Conservation (phyloP, 2,329 filamentous ascomycete species). For the Aspergillus caelatus region DNA sequence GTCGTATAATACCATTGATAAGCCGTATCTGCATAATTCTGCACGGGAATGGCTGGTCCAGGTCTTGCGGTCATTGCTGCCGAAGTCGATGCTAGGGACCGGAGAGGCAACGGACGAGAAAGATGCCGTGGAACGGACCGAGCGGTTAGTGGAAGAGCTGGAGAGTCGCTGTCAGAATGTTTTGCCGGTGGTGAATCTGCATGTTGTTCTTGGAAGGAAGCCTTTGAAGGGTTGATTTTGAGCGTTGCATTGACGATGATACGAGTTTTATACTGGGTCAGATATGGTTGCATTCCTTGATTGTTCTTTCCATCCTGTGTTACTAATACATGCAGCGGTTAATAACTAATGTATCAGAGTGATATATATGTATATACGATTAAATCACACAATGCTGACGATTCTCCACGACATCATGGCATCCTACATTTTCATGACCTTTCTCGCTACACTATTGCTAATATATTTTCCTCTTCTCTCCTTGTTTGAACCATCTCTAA, state of each 20-base stretch:
- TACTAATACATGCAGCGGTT: not conserved
- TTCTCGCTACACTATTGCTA: not conserved
- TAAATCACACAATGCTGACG: not conserved
- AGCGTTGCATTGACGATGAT: not conserved
- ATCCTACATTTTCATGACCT: not conserved
- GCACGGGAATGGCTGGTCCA: conserved; percentile 21
- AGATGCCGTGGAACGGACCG: conserved; percentile 11
- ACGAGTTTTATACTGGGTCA: not conserved
- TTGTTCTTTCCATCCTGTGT: not conserved
- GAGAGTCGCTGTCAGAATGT: conserved; percentile 18
- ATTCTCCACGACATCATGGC: not conserved
- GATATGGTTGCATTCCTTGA: not conserved
- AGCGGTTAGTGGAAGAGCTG: conserved; percentile 20
- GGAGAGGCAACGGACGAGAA: conserved; percentile 11
- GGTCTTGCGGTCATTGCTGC: conserved; percentile 18
- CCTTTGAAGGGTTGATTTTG: not conserved
- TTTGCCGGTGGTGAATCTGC: conserved; percentile 21
- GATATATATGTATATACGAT: not conserved
- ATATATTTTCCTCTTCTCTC: not conserved
- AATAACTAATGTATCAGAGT: not conserved
- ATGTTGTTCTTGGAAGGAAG: conserved; percentile 22
- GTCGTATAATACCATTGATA: conserved; percentile 17
- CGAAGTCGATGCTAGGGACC: conserved; percentile 17
- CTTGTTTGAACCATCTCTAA: not conserved
- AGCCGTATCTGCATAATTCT: conserved; percentile 13